Evolutionary conservation across 2,329 filamentous ascomycete genomes (phyloP).

Genomic region (Pyrenophora graminea): DNA sequence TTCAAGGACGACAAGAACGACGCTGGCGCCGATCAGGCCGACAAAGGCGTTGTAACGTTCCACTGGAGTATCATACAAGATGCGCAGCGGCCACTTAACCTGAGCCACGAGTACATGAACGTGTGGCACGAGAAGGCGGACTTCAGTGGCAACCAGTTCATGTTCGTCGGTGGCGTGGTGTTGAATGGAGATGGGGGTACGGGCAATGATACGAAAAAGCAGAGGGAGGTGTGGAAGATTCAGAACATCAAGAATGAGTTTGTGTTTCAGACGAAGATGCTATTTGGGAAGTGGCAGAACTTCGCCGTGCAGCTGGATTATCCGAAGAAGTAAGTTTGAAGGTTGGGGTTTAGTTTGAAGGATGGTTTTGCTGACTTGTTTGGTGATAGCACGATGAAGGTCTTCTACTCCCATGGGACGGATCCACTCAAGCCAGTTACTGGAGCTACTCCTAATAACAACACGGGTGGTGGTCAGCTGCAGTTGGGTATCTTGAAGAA

Average conservation of each 20-base stretch:
- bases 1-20: slow-evolving; percentile 28
- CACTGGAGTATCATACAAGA: slow-evolving; percentile 35
- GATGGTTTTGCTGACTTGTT: slow-evolving; percentile 3
- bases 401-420: slow-evolving; percentile 28
- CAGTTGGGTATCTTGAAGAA: slow-evolving; percentile 38
- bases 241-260: slow-evolving; percentile 27
- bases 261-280: slow-evolving; percentile 23
- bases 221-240: slow-evolving; percentile 27
- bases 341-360: background rate
- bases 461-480: slow-evolving; percentile 32
- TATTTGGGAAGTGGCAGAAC: slow-evolving; percentile 29
- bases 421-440: slow-evolving; percentile 21
- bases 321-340: slow-evolving; percentile 21
- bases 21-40: slow-evolving; percentile 23
- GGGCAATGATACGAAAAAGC: slow-evolving; percentile 18
- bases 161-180: slow-evolving; percentile 27
- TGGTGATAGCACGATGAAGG: slow-evolving; percentile 26
- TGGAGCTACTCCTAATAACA: slow-evolving; percentile 22
- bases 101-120: slow-evolving; percentile 39
- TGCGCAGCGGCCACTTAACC: slow-evolving; percentile 19
- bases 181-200: slow-evolving; percentile 26
- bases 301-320: slow-evolving; percentile 33
- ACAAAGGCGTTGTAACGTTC: slow-evolving; percentile 30
- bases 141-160: slow-evolving; percentile 33
- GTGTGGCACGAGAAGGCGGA: slow-evolving; percentile 36